Base-by-base conservation (phyloP, 2,329 filamentous ascomycete species). In the Colletotrichum magnum region DNA sequence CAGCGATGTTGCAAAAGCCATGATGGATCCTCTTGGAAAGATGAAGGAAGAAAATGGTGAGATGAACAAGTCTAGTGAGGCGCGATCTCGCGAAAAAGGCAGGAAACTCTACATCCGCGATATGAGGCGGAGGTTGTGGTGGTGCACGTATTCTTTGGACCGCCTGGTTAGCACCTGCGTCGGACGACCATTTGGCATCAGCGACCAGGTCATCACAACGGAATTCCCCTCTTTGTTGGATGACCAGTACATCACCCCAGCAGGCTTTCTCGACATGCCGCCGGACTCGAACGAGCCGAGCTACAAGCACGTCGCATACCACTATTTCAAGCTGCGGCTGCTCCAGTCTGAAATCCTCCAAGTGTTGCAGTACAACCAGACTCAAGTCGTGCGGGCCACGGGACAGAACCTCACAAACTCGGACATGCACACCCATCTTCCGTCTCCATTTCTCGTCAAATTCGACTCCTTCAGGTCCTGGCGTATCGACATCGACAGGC, bases 81-180 rank as follows among this genome's bases (percentile, higher is more conserved):
- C 65, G 48, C 69, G 75, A 74, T 77, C 72, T 63, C 79, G 81
- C 75, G 85, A 79, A 86, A 93, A 84, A 80, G 91, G 79, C 85
- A 88, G 93, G 57, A 88, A 93, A 66, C 90, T 97, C 79, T 98
- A 94, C 87, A 87, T 94, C 47, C 90, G 95, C 61, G 96, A 98
- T 78, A 87, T 97, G 71, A 90, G 94, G 59, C 88, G 95, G 65
- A 89, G 95, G 39, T 85, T 98, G 15, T 98, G 95, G 94, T 98
- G 96, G 95, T 97, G 94, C 81, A 95, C 95, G 2, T 98, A 98
- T 80, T 95, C 94, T 5, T 90, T 98, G 64, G 95, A 98, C 80
- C 89, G 95, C n/a, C 89, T 98, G 5, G 95, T 98, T 58, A 96
- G 94, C 76, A 95, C 94, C 24, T 98, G 95, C 74, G 95, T 98